Conservation (phyloP, 2,329 filamentous ascomycete genomes). For the Apiospora kogelbergensis region DNA sequence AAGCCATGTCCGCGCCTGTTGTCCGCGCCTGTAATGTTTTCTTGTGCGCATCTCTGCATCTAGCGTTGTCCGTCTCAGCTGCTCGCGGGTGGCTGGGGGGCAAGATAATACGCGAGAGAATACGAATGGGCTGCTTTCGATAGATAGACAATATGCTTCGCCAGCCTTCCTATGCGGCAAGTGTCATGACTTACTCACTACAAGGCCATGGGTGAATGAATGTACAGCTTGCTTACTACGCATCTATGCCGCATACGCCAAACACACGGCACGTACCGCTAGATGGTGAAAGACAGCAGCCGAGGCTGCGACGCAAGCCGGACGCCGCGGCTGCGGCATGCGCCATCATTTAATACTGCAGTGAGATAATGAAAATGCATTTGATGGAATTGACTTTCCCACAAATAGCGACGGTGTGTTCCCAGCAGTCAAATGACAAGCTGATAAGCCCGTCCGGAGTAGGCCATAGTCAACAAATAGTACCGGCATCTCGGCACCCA, state of each 20-base stretch:
- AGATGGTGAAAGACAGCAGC: not conserved
- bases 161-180: too few relatives aligned
- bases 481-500: constrained; percentile 6
- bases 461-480: not conserved
- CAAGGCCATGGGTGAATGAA: too few relatives aligned
- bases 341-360: not conserved
- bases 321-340: not conserved
- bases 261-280: too few relatives aligned
- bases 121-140: not conserved
- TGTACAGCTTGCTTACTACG: too few relatives aligned
- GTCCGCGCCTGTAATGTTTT: not conserved
- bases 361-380: too few relatives aligned
- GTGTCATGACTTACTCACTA: too few relatives aligned
- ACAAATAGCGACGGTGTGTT: not conserved
- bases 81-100: not conserved
- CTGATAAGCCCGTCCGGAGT: too few relatives aligned
- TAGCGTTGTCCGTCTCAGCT: not conserved
- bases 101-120: not conserved
- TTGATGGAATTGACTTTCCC: not conserved
- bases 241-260: too few relatives aligned
- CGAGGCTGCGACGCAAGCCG: not conserved
- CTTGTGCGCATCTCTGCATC: not conserved
- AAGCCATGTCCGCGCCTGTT: not conserved
- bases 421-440: not conserved
- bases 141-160: not conserved